Evolutionary conservation across 2,329 filamentous ascomycete genomes (phyloP), one percentile per base, ranked within the genome.

Genomic region (Fonsecaea pedrosoi): DNA sequence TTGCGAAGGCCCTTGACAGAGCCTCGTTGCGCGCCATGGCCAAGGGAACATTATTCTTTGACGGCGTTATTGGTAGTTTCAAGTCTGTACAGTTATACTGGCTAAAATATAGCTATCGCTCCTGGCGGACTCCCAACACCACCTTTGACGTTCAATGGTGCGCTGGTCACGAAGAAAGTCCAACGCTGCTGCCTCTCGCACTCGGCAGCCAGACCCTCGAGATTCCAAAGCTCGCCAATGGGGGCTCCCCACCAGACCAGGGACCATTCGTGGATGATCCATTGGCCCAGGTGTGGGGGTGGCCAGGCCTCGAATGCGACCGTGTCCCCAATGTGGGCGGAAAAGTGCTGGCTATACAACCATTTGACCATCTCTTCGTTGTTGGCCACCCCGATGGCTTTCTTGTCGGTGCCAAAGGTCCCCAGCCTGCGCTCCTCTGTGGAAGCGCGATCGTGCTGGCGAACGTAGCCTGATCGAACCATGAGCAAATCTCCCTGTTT

Each of bases 401-500:
- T 32, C 10, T 10, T 35, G 40, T 60, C 42, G 1, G 37, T 50
- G 3, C 30, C 54, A 21, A 35, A 50, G 6, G 57, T 60, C 18
- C 25, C 57, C 57, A n/a, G 25, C 13, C 12, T 60, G 42, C 57
- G 18, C 30, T 60, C 12, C 34, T 60, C 1, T 5, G 21, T 1
- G n/a, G 57, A 60, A 9, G 57, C 57, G 8, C 30, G 37, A 34
- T 60, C 42, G 40, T 60, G 57, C 40, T 30, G 57, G 30, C 57
- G 40, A 34, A 60, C 57, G 18, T 84, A 86, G 0, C 89, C 89
- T 1, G 85, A 87, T 15, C 89, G 83, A n/a, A 92, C 74, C 55
- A 91, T 80, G 12, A 92, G 80, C 59, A 92, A 85, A 67, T 91
- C 89, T 3, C 89, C 89, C 1, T 82, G 75, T 65, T 80, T 81